Conservation (phyloP, 257 asterid species). For the Solanum commersonii region DNA sequence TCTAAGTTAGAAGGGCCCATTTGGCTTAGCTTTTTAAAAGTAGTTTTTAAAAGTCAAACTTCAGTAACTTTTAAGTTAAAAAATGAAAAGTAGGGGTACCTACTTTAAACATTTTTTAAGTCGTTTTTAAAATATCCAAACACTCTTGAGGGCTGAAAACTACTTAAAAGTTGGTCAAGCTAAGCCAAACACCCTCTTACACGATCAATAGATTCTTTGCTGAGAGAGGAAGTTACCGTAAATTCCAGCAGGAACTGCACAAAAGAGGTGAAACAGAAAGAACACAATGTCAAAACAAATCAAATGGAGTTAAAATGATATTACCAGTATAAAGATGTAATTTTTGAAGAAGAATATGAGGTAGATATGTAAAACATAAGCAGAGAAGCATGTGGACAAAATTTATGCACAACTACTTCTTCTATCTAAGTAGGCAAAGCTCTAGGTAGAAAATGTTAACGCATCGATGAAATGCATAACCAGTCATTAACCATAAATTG, state of each 20-base stretch:
- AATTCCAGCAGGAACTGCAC: constrained; percentile 89
- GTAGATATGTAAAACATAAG: background rate
- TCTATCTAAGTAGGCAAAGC: background rate
- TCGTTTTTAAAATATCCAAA: background rate
- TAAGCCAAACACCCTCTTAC: background rate
- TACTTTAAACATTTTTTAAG: background rate
- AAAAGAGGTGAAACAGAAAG: constrained; percentile 20
- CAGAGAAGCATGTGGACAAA: background rate
- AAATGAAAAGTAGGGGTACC: background rate
- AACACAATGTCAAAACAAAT: constrained; percentile 23
- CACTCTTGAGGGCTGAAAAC: background rate
- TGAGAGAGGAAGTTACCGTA: constrained; percentile 46
- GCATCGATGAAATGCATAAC: background rate
- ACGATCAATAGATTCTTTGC: background rate
- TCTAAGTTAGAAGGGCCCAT: background rate
- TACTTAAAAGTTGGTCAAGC: background rate
- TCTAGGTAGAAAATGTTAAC: background rate
- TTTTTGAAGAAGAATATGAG: background rate
- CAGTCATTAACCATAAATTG: background rate
- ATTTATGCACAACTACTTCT: background rate
- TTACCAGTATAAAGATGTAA: background rate
- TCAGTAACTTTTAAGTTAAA: background rate
- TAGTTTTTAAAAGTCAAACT: background rate
- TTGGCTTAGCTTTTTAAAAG: background rate
- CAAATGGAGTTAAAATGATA: background rate